Conservation (phyloP, 345 rosid genomes). For the Litchi chinensis region DNA sequence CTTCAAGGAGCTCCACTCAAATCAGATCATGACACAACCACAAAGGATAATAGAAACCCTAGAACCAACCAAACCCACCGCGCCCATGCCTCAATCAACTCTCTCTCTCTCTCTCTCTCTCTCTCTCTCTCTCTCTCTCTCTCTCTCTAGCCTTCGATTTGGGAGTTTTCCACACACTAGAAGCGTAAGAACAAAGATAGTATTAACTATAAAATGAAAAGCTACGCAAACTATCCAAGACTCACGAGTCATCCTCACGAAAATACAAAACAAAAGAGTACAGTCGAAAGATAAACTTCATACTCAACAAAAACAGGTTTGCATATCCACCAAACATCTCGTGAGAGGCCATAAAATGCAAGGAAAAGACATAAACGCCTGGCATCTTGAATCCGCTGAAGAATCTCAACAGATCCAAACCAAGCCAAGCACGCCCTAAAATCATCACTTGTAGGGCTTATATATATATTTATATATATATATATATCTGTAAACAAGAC, state of each 20-base stretch:
- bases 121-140: neutral
- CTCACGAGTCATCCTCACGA: too few species aligned
- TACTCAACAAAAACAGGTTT: neutral
- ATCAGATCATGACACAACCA: neutral
- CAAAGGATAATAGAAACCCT: too few species aligned
- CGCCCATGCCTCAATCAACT: neutral
- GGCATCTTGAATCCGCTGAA: neutral
- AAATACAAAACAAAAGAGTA: too few species aligned
- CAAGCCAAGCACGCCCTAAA: neutral
- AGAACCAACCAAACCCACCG: neutral
- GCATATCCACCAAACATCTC: neutral
- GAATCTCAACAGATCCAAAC: conserved; percentile 8
- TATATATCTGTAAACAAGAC: neutral
- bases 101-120: neutral
- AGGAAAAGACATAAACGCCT: too few species aligned
- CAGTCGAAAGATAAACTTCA: too few species aligned
- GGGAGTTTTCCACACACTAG: neutral
- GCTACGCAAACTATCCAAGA: too few species aligned
- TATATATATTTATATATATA: too few species aligned
- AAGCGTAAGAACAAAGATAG: neutral
- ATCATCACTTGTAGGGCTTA: neutral
- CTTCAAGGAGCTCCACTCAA: conserved; percentile 82
- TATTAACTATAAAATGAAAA: too few species aligned
- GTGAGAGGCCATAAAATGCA: too few species aligned
- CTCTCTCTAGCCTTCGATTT: neutral